Base-by-base conservation (phyloP, 179 eudicot genomes). In the Beta macrorhiza region DNA sequence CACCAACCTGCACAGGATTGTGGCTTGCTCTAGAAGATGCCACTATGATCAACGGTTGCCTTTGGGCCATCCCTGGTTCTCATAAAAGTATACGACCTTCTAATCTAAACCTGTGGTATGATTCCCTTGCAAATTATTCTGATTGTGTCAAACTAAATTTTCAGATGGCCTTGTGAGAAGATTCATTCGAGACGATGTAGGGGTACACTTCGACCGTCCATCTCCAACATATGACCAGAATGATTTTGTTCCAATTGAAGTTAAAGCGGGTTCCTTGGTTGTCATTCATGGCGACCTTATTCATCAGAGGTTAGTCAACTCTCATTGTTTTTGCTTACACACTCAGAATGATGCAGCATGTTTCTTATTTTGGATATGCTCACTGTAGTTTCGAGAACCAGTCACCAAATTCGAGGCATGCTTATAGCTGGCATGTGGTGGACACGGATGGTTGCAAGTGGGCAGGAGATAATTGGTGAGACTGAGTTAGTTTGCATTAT, bases 61-160 rank as follows among this genome's bases (percentile, higher is more conserved):
- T 96, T n/a, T 96, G 99, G 99, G 99, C 97, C 76, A 96, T 96
- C 82, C 98, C 99, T 75, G 97, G 94, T 69, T 96, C 99, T 74
- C 99, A 96, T 65, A 94, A 90, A 85, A 86, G 99, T 91, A 85
- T 12, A 3, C 4, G 63, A 61, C 16, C 74, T 52, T 72, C 51
- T 70, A 7, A 71, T 77, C 19, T 64, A 12, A 61, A 52, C 20
- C 22, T 73, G 53, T 78, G 5, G 55, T 58, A 32, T 70, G 5
- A 56, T 55, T 72, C 10, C 17, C 22, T n/a, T 58, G n/a, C 52
- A 75, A 10, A 25, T 37, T 5, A 17, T 17, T 10, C 49, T 75
- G 37, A 75, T 7, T 75, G 4, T 57, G 51, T 74, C 5, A 32
- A 56, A 37, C 15, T 75, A 10, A 52, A 7, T 58, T 81, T 68